phyloP scores from a whole-genome alignment of 345 rosid genomes.

The Capsella bursapastoris region DNA sequence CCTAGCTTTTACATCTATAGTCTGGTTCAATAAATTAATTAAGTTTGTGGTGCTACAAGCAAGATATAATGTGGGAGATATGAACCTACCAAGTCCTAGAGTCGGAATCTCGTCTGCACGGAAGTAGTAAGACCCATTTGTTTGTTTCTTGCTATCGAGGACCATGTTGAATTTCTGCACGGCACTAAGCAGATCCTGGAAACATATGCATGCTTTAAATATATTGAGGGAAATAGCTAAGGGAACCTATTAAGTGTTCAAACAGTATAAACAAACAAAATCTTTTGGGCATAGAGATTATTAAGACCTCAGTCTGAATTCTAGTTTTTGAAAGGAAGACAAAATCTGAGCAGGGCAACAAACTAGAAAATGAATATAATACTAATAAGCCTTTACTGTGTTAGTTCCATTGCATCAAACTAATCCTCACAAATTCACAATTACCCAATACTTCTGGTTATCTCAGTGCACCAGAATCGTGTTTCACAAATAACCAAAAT shows the following conservation, averaged over 20 bases:
- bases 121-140: constrained; percentile 52
- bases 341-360: not conserved
- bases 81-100: constrained; percentile 61
- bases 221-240: not conserved
- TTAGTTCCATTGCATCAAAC: not conserved
- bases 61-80: not conserved
- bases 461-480: constrained; percentile 13
- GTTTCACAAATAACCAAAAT: constrained; percentile 7
- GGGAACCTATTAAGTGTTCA: not conserved
- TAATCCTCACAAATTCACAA: not conserved
- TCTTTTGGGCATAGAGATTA: not conserved
- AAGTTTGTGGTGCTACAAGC: constrained; percentile 17
- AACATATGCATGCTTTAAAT: constrained; percentile 9
- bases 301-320: not conserved
- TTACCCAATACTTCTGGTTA: not conserved
- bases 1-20: constrained; percentile 7
- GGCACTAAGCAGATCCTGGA: constrained; percentile 75
- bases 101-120: constrained; percentile 71
- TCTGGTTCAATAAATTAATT: not conserved
- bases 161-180: constrained; percentile 67
- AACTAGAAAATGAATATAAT: not conserved
- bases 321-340: not conserved
- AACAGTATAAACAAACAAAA: not conserved
- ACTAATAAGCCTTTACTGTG: not conserved
- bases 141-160: constrained; percentile 54